phyloP scores from a whole-genome alignment of 306 rosid species.

The Malus domestica region ASM211411v1 NC_041797.1:9345001-9345500 shows the following conservation, averaged over 20 bases:
- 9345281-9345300: not conserved
- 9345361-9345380: not conserved
- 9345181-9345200: not conserved
- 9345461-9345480: constrained; percentile 18
- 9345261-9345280: not conserved
- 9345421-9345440: constrained; percentile 13
- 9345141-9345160: not conserved
- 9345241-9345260: too few species aligned
- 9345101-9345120: too few species aligned
- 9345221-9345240: not conserved
- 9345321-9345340: not conserved
- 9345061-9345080: too few species aligned
- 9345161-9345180: not conserved
- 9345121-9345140: too few species aligned
- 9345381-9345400: constrained; percentile 8
- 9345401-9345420: not conserved
- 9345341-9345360: not conserved
- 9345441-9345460: constrained; percentile 10
- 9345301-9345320: not conserved
- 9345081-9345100: too few species aligned
- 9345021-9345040: too few species aligned
- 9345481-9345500: constrained; percentile 17
- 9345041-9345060: too few species aligned
- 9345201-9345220: not conserved
- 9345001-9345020: too few species aligned